Evolutionary conservation across 768 basidiomycete species (phyloP), one percentile per base, ranked within the genome.

Genomic region (Tephrocybe sp.): DNA sequence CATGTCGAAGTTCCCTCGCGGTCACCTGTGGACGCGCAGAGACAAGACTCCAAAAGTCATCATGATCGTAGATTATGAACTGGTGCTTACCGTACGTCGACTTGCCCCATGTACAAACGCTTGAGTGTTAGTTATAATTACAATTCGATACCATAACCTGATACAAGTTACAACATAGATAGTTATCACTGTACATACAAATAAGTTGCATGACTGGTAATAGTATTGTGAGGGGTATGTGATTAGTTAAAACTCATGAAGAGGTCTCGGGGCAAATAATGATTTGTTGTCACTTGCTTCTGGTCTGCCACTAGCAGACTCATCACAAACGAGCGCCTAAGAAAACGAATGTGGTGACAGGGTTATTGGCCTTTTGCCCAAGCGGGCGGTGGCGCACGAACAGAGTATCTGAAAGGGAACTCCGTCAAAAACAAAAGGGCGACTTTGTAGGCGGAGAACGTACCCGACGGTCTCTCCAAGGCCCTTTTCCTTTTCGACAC

Each of bases 401-500:
- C 54, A 3, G 49, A 11, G 47, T 65, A 65, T 11, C 64, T 31
- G 5, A 11, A 15, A 11, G 27, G 4, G n/a, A 34, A 30, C 8
- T 45, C 25, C 54, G 41, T 16, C 15, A 37, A 11, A 12, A 27
- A 24, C n/a, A 13, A n/a, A n/a, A 11, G 36, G 8, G 13, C 2
- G 11, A 50, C 21, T 23, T 8, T 31, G n/a, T 18, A n/a, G 29
- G 37, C 15, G 1, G n/a, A 38, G 40, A 33, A 64, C 84, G 54
- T 64, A 93, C 88, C 87, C 83, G 54, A 83, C 77, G 19, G 92
- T 97, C 51, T 82, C 77, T 6, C 95, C 95, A 27, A 71, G 48
- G 0, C 95, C 95, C 61, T 91, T 94, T 55, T 76, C 73, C 56
- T 79, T 88, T 67, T 99, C 95, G 9, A 97, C 83, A 1, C 88